A percentile compares a stretch with the other conserved stretches of the same genome.
These are phyloP conservation scores for Brachypodium distachyon DNA, from an alignment of 202 grass and related monocot species.

Conservation along the genomic window DNA sequence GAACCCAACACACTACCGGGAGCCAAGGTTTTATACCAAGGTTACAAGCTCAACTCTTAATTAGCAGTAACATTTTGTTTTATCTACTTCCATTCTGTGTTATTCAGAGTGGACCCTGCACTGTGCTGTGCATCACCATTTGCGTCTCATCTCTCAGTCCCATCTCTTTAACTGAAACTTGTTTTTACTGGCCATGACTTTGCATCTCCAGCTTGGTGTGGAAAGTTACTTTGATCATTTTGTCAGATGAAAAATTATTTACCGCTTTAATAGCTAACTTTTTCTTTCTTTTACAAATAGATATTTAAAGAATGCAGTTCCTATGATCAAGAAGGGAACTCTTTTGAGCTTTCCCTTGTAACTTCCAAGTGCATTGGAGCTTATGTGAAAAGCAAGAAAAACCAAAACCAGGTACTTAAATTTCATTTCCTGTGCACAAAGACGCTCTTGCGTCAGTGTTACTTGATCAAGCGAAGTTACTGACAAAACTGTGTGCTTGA, in stretches of 20 bases:
- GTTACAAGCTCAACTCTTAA: conserved; percentile 20
- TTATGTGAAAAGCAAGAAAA: conserved; percentile 94
- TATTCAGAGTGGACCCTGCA: not conserved
- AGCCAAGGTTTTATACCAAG: conserved; percentile 96
- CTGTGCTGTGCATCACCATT: not conserved
- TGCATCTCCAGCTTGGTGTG: not conserved
- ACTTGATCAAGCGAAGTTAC: not conserved
- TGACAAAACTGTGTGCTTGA: not conserved
- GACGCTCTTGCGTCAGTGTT: not conserved
- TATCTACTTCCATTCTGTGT: not conserved
- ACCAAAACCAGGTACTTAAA: conserved; percentile 85
- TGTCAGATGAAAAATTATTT: not conserved
- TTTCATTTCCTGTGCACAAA: not conserved
- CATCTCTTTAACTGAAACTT: not conserved
- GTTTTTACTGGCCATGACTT: not conserved
- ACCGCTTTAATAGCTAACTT: not conserved
- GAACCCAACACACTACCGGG: conserved; percentile 92
- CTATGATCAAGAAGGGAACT: conserved; percentile 50
- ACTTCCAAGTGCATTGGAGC: conserved; percentile 89
- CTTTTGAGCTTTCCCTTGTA: conserved; percentile 74
- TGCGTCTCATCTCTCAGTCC: not conserved
- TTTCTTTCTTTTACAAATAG: conserved; percentile 34
- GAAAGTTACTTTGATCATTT: not conserved
- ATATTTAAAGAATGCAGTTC: conserved; percentile 81
- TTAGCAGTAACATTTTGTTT: not conserved